A percentile compares a stretch with the other conserved stretches of the same genome.
Evolutionary conservation across 352 stramenopile species (phyloP).

Genomic region (Lagenidium sp.): DNA sequence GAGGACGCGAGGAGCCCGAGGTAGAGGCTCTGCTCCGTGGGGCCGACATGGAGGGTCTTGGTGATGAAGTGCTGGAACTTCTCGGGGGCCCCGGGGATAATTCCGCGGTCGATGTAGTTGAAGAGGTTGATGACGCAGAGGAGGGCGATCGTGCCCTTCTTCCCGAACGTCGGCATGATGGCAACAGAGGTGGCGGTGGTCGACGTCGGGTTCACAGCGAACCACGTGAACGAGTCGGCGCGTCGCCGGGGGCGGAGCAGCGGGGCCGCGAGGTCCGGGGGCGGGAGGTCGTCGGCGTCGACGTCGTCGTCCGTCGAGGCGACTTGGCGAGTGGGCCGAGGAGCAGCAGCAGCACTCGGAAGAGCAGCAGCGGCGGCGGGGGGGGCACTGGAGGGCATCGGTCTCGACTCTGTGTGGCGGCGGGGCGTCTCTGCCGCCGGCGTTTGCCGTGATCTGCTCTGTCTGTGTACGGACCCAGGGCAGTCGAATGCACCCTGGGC

Average conservation of each 20-base stretch:
- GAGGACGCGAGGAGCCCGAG: constrained; percentile 86
- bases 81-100: constrained; percentile 89
- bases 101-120: constrained; percentile 93
- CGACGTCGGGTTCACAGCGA: constrained; percentile 5
- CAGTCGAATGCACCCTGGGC: too few species aligned
- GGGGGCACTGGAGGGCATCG: too few species aligned
- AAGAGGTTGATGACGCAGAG: constrained; percentile 88
- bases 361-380: too few species aligned
- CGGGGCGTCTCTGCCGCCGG: too few species aligned
- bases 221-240: constrained; percentile 9
- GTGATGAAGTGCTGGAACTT: constrained; percentile 92
- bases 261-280: constrained; percentile 5
- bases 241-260: constrained; percentile 3
- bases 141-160: constrained; percentile 60
- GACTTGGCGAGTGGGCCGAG: not conserved
- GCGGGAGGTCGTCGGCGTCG: not conserved
- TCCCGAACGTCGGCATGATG: constrained; percentile 9
- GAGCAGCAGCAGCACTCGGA: too few species aligned
- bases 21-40: constrained; percentile 63
- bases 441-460: too few species aligned
- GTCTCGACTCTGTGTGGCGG: too few species aligned
- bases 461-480: too few species aligned
- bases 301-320: not conserved
- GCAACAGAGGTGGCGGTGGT: not conserved
- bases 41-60: constrained; percentile 47